Evolutionary conservation across 2,329 filamentous ascomycete genomes (phyloP), one percentile per base, ranked within the genome.

Genomic region (Berkeleyomyces rouxiae): DNA sequence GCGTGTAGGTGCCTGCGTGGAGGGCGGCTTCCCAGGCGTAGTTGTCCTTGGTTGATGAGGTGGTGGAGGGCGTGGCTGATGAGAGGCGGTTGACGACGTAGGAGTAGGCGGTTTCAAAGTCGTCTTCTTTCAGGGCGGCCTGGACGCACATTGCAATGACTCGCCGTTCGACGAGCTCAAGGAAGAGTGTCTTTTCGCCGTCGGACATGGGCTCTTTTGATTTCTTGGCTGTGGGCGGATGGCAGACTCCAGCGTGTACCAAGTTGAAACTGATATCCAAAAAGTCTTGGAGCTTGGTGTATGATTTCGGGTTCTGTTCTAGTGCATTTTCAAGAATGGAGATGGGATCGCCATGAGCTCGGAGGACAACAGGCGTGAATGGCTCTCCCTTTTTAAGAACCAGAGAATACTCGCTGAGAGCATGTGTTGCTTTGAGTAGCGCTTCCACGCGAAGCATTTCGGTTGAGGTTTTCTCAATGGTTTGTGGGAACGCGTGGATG

Each of bases 91-190:
- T 90, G 57, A 89, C 81, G 1, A 91, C 85, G 69, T 88, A 92
- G 0, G 87, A 91, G 71, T 92, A 93, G 9, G 88, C 88, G 0
- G 88, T 93, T 70, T 95, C 89, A 65, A 93, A 93, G 70, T 84
- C 89, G 66, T 90, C 84, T 69, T 91, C 87, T 7, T 78, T 77
- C 0, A 93, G 77, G 10, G 88, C 87, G 11, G 86, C 84, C 70
- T 90, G 84, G 47, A 92, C 83, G 66, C 88, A 90, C 86, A 92
- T 89, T 64, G 86, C 85, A 4, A 84, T 85, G 59, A 93, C 83
- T 39, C 88, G 81, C 58, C 80, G 82, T 69, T 86, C 82, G 3
- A 82, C 79, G 44, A 76, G 69, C 3, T 71, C 67, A 7, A 71
- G 72, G 49, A 71, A 71, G 31, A 65, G 67, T 62, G 66, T 66